Percentiles rank a stretch among this genome's conserved stretches.
Conservation (phyloP, 2,329 filamentous ascomycete genomes). For the Westerdykella ornata region DNA sequence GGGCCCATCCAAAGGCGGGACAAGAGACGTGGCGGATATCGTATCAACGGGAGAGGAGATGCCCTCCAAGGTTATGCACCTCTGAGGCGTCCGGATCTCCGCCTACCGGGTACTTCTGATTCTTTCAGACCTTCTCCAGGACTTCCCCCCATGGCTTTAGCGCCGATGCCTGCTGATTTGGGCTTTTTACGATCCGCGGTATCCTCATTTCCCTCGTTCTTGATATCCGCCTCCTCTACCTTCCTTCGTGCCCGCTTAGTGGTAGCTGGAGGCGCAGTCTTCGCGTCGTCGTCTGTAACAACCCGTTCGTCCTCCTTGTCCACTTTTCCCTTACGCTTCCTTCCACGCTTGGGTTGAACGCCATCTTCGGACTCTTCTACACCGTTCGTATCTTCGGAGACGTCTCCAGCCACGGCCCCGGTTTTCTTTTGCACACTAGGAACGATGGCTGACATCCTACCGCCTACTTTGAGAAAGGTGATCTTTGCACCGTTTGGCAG, state of each 20-base stretch:
- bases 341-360: conserved; percentile 26
- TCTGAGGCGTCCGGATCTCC: conserved; percentile 20
- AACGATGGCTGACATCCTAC: conserved; percentile 83
- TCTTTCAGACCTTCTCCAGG: too few relatives aligned
- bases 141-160: too few relatives aligned
- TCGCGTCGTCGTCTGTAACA: conserved; percentile 4
- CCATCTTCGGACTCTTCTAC: conserved; percentile 18
- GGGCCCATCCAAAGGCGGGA: too few relatives aligned
- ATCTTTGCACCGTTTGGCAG: conserved; percentile 82
- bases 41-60: too few relatives aligned
- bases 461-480: conserved; percentile 80
- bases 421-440: conserved; percentile 82
- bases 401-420: conserved; percentile 51
- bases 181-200: too few relatives aligned
- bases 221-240: conserved; percentile 7
- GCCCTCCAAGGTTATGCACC: too few relatives aligned
- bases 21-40: too few relatives aligned
- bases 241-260: conserved; percentile 21
- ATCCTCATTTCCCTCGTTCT: conserved; percentile 9
- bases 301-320: conserved; percentile 19
- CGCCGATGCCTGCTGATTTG: too few relatives aligned
- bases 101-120: conserved; percentile 9
- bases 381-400: conserved; percentile 32
- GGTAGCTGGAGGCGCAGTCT: conserved; percentile 9
- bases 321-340: conserved; percentile 32